phyloP scores from a whole-genome alignment of 2,329 filamentous ascomycete genomes.

The Ceratocystis eucalypticola region DNA sequence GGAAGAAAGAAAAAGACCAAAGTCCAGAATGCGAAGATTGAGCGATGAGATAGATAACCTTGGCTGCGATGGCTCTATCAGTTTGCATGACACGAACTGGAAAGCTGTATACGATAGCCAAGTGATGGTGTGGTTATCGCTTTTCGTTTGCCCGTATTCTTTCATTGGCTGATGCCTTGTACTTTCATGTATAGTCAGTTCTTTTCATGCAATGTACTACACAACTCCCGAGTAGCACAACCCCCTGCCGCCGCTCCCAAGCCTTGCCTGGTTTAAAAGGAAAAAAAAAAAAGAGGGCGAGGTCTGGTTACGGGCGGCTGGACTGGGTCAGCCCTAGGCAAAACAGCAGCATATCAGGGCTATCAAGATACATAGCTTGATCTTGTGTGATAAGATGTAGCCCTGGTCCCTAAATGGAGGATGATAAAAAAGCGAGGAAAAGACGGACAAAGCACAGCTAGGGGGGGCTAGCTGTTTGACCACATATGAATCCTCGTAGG shows the following conservation, averaged over 20 bases:
- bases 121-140: neutral
- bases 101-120: neutral
- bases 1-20: neutral
- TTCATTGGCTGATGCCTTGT: neutral
- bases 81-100: neutral
- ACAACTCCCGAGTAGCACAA: neutral
- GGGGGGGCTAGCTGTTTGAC: neutral
- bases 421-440: neutral
- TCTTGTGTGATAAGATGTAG: neutral
- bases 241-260: neutral
- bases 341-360: neutral
- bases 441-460: neutral
- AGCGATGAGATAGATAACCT: neutral
- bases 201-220: neutral
- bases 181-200: neutral
- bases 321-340: neutral
- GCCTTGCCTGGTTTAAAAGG: neutral
- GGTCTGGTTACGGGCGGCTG: neutral
- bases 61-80: neutral
- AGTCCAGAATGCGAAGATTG: neutral
- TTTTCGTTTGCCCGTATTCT: neutral
- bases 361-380: neutral
- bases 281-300: neutral
- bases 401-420: neutral
- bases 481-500: neutral